A percentile compares a stretch with the other conserved stretches of the same genome.
phyloP scores from a whole-genome alignment of 2,329 filamentous ascomycete genomes.

The Microsporum ferrugineum region DNA sequence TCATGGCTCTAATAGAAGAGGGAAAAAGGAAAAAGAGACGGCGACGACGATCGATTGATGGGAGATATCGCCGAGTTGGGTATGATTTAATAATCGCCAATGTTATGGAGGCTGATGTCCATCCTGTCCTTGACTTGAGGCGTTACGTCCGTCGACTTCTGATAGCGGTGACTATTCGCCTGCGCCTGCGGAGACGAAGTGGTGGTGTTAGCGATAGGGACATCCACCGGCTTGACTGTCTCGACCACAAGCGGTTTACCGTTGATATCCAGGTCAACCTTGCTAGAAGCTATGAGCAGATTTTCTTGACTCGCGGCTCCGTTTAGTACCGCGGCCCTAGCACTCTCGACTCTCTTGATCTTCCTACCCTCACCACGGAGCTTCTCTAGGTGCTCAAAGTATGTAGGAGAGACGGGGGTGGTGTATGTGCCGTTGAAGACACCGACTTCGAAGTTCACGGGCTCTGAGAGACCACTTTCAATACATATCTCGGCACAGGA shows the following conservation, averaged over 20 bases:
- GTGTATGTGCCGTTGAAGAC: constrained; percentile 85
- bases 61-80: background rate
- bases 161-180: background rate
- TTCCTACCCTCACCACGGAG: constrained; percentile 60
- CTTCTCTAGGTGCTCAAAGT: constrained; percentile 69
- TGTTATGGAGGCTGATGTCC: constrained; percentile 53
- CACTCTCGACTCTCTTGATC: constrained; percentile 53
- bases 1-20: background rate
- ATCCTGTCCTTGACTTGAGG: constrained; percentile 40
- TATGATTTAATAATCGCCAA: constrained; percentile 33
- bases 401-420: constrained; percentile 65
- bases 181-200: background rate
- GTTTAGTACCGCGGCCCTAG: constrained; percentile 52
- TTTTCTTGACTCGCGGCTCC: constrained; percentile 51
- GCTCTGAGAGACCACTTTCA: constrained; percentile 43
- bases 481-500: constrained; percentile 61
- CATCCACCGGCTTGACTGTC: constrained; percentile 36
- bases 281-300: constrained; percentile 51
- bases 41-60: background rate
- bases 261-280: constrained; percentile 45
- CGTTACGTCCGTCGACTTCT: constrained; percentile 18
- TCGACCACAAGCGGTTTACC: constrained; percentile 37
- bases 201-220: background rate
- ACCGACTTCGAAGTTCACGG: constrained; percentile 68
- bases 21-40: background rate